Evolutionary conservation across 768 basidiomycete genomes (phyloP).

Genomic region (Gyrodon lividus): DNA sequence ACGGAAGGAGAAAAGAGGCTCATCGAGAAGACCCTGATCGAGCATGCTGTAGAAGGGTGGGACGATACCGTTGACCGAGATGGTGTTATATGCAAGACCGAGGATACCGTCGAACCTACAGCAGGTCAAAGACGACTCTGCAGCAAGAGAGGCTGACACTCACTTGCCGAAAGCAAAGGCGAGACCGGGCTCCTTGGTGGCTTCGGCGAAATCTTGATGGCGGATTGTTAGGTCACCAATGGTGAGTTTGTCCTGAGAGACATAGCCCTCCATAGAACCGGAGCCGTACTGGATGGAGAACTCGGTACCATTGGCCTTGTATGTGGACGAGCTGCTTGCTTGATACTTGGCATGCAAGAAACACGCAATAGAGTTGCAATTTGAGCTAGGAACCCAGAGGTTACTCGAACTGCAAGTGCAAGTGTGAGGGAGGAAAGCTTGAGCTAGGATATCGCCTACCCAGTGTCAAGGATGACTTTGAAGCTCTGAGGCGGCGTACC

Average conservation of each 20-base stretch:
- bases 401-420: conserved; percentile 69
- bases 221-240: conserved; percentile 83
- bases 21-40: conserved; percentile 73
- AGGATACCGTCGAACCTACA: conserved; percentile 91
- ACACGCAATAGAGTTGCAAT: conserved; percentile 87
- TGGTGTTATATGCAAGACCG: conserved; percentile 93
- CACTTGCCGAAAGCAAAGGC: conserved; percentile 96
- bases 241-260: conserved; percentile 75
- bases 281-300: conserved; percentile 95
- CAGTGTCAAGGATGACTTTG: conserved; percentile 95
- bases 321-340: conserved; percentile 69
- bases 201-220: conserved; percentile 89
- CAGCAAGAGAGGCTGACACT: conserved; percentile 27
- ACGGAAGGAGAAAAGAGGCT: conserved; percentile 93
- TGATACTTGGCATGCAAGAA: conserved; percentile 96
- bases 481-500: conserved; percentile 86
- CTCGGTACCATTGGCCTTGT: conserved; percentile 85
- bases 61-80: conserved; percentile 87
- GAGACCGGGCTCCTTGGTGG: conserved; percentile 93
- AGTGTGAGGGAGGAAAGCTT: conserved; percentile 2
- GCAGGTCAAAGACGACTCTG: background rate
- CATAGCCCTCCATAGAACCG: conserved; percentile 95
- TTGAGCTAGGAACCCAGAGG: conserved; percentile 85
- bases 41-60: conserved; percentile 97
- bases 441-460: conserved; percentile 40